Conservation (phyloP, 352 stramenopile genomes). For the Phytopythium kandeliae region DNA sequence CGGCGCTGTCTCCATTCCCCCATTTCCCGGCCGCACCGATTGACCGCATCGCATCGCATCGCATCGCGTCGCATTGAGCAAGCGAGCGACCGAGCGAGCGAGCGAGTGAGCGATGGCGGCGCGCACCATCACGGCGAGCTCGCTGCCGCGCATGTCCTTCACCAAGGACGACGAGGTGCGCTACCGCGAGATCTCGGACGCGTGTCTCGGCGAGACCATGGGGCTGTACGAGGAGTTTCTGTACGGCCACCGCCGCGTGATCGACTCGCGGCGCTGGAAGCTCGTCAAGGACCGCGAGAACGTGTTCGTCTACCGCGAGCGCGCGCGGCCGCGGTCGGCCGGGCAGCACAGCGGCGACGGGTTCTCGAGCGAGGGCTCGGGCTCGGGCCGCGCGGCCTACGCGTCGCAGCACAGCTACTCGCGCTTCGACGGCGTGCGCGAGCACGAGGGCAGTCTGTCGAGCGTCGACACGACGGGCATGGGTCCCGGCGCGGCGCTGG, state of each 20-base stretch:
- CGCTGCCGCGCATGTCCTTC: conserved; percentile 24
- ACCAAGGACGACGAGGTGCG: conserved; percentile 22
- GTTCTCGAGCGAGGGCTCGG: not conserved
- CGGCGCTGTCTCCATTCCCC: not conserved
- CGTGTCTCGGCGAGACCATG: conserved; percentile 22
- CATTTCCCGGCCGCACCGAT: too few species aligned
- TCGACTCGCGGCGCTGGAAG: conserved; percentile 39
- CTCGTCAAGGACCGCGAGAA: conserved; percentile 24
- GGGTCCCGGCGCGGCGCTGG: conserved; percentile 32
- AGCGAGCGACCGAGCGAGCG: too few species aligned
- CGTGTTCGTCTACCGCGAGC: conserved; percentile 31
- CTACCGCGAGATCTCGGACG: conserved; percentile 19
- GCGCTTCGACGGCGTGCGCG: not conserved
- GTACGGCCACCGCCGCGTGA: conserved; percentile 11
- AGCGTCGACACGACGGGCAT: conserved; percentile 13
- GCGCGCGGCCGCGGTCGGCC: too few species aligned
- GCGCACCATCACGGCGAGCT: conserved; percentile 13
- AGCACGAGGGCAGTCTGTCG: conserved; percentile 1
- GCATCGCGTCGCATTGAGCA: too few species aligned
- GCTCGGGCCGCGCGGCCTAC: conserved; percentile 5
- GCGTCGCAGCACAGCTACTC: conserved; percentile 4
- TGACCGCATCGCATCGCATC: too few species aligned
- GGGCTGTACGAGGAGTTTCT: conserved; percentile 35
- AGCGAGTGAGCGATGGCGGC: conserved; percentile 5
- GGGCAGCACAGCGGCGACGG: too few species aligned